Conservation (phyloP, 2,329 filamentous ascomycete species). For the Aspergillus neoniger region DNA sequence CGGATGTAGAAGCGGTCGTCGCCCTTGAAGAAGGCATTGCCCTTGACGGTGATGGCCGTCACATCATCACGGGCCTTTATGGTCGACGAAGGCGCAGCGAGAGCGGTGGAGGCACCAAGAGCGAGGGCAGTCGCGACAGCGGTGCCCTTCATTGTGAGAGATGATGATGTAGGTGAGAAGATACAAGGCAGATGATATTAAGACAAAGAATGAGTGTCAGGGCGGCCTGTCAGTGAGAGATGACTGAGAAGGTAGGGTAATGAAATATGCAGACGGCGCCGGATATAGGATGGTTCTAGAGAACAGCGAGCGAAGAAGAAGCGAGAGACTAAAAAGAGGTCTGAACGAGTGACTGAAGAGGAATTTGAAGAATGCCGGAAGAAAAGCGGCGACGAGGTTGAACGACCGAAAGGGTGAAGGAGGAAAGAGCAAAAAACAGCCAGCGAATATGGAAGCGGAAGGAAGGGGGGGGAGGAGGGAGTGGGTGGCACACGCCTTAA, state of each 20-base stretch:
- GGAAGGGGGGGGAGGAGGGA: slow-evolving; percentile 1
- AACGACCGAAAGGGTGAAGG: slow-evolving; percentile 1
- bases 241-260: slow-evolving; percentile 1
- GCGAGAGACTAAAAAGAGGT: slow-evolving; percentile 15
- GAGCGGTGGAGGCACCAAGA: slow-evolving; percentile 49
- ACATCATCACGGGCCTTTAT: slow-evolving; percentile 48
- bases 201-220: background rate
- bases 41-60: slow-evolving; percentile 62
- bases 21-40: slow-evolving; percentile 68
- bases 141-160: slow-evolving; percentile 55
- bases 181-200: background rate
- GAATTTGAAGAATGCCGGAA: slow-evolving; percentile 10
- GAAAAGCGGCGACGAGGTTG: slow-evolving; percentile 13
- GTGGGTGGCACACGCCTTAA: slow-evolving; percentile 9
- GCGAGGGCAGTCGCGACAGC: slow-evolving; percentile 51
- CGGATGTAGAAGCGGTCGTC: slow-evolving; percentile 57
- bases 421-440: slow-evolving; percentile 6
- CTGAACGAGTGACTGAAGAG: slow-evolving; percentile 22
- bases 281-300: slow-evolving; percentile 1
- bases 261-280: background rate
- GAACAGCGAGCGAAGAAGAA: background rate
- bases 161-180: background rate
- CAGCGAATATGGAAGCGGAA: background rate
- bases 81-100: slow-evolving; percentile 42
- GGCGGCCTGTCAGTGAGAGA: background rate